Evolutionary conservation across 352 stramenopile species (phyloP), one percentile per base, ranked within the genome.

Genomic region (Phytopythium vexans): DNA sequence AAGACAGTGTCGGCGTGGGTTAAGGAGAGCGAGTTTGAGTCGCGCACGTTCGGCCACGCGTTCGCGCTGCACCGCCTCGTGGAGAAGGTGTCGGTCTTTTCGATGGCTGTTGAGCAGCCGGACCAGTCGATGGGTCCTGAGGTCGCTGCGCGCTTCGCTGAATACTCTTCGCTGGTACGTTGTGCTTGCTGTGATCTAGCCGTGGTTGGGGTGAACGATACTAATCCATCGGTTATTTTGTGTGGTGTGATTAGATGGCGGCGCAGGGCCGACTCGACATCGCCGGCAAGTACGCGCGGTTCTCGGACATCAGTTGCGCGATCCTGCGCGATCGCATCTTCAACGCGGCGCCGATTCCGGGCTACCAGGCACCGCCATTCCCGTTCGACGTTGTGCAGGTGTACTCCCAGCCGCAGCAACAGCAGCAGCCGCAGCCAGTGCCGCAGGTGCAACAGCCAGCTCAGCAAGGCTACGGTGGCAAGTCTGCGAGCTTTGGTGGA

Each of bases 51-150:
- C 10, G 76, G 78, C 8, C 68, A 83, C 60, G 84, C 92, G 4
- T 62, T 88, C 57, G 92, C 92, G 8, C 80, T 99, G 11, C 95
- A 99, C 59, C 85, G 97, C 39, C 94, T 98, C 54, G 92, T 98
- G n/a, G 89, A 98, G 64, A 98, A 98, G 70, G 89, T 98, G 3
- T 96, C 92, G 52, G 87, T 98, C 40, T 98, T 98, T 54, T 72
- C 87, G 1, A 92, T 96, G 61, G 81, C 89, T 31, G 82, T 92
- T 27, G 85, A 94, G 59, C 72, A 96, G 41, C 67, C 77, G 8
- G 81, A 93, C 48, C 86, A 92, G 60, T 84, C 79, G 11, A 83
- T 98, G 64, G 86, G 88, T 39, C 63, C 82, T 3, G 91, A 97
- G 41, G 87, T 98, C 36, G 86, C 86, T 3, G 68, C 81, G 44